These are phyloP conservation scores for Hymenoscyphus fructigenus DNA, from an alignment of 2,329 filamentous ascomycete genomes.

Conservation along the genomic window DNA sequence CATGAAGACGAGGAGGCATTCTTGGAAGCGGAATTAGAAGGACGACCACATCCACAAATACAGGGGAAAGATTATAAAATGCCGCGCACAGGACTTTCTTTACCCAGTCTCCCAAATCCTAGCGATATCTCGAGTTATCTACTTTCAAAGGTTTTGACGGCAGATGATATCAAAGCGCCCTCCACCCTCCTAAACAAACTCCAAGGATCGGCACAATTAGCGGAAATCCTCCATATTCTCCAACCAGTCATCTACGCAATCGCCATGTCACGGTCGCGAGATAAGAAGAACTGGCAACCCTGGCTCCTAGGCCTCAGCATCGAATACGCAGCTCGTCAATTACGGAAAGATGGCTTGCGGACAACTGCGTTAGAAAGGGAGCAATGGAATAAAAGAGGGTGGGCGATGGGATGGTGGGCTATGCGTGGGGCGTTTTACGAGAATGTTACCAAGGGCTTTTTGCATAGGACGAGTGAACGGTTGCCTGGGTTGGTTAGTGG, in stretches of 20 bases:
- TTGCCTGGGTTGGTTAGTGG: slow-evolving; percentile 71
- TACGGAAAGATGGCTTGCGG: slow-evolving; percentile 60
- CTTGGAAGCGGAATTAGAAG: slow-evolving; percentile 40
- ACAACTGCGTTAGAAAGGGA: slow-evolving; percentile 88
- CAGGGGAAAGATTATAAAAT: slow-evolving; percentile 71
- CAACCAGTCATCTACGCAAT: slow-evolving; percentile 84
- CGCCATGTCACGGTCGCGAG: slow-evolving; percentile 66
- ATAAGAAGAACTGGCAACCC: slow-evolving; percentile 83
- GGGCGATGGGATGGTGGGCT: slow-evolving; percentile 91
- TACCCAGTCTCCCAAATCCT: slow-evolving; percentile 79
- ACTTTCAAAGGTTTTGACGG: slow-evolving; percentile 84
- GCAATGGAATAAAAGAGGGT: slow-evolving; percentile 83
- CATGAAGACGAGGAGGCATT: slow-evolving; percentile 42
- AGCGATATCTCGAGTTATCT: slow-evolving; percentile 85
- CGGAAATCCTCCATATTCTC: slow-evolving; percentile 89
- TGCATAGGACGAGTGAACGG: slow-evolving; percentile 49
- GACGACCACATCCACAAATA: slow-evolving; percentile 32
- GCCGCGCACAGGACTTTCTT: slow-evolving; percentile 86
- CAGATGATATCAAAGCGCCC: slow-evolving; percentile 94
- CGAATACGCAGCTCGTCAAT: slow-evolving; percentile 85
- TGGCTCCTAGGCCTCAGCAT: slow-evolving; percentile 85
- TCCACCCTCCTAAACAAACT: slow-evolving; percentile 81
- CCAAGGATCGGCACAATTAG: slow-evolving; percentile 69
- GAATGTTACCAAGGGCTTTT: slow-evolving; percentile 76
- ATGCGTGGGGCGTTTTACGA: slow-evolving; percentile 98